Evolutionary conservation across 352 stramenopile species (phyloP), one percentile per base, ranked within the genome.

Genomic region (Phytophthora constricta): DNA sequence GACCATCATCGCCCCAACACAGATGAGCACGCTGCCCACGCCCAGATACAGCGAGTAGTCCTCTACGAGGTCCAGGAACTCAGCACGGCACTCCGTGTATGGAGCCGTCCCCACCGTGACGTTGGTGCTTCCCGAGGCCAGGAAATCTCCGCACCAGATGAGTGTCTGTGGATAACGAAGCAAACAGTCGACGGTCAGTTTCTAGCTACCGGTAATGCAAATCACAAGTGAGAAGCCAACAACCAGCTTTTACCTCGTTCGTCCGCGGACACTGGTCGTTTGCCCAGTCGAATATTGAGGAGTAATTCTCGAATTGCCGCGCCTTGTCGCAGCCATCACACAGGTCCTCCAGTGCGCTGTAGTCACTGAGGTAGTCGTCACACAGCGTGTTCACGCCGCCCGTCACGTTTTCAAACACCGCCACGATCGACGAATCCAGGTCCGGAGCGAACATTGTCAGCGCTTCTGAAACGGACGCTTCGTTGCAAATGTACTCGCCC

Each of bases 201-300:
- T n/a, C n/a, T n/a, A n/a, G n/a, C n/a, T n/a, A 13, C 31, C 31
- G 31, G 31, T 37, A 37, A 37, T n/a, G n/a, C n/a, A n/a, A n/a
- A n/a, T n/a, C n/a, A n/a, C n/a, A n/a, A n/a, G n/a, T n/a, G n/a
- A n/a, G n/a, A n/a, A n/a, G n/a, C n/a, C n/a, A n/a, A n/a, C n/a
- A n/a, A n/a, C n/a, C n/a, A n/a, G n/a, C n/a, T n/a, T 11, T 37
- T 37, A 37, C 31, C 31, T 37, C 58, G 39, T 68, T 71, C 4
- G 78, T 86, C 46, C 85, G 72, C 4, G 85, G 85, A 50, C 87
- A 95, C 73, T 95, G 45, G 58, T 87, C 76, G 68, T 93, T 87
- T 9, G 85, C 80, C 87, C 87, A 95, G 57, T 91, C 79, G 25
- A 93, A 75, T n/a, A 95, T 74, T 27, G 68, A 68, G n/a, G 80